Evolutionary conservation across 2,329 filamentous ascomycete genomes (phyloP).

Genomic region (Cercospora zeae-maydis): DNA sequence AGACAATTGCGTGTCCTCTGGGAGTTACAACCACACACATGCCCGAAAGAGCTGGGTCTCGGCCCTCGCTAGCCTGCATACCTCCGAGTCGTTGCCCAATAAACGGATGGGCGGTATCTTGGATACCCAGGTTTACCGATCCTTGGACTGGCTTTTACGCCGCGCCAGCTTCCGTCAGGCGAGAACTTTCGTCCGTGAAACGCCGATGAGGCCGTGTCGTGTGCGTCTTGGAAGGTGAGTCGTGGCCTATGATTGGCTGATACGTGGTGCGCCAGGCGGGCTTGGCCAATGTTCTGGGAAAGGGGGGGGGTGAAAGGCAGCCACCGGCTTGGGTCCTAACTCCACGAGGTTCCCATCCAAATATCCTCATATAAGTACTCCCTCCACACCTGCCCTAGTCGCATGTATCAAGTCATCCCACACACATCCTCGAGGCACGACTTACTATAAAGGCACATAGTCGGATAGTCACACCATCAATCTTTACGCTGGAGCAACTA

Average conservation of each 20-base stretch:
- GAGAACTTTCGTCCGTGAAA: constrained; percentile 1
- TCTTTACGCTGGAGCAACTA: constrained; percentile 14
- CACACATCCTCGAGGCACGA: not conserved
- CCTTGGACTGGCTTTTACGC: not conserved
- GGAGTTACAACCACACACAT: not conserved
- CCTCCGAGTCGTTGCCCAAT: not conserved
- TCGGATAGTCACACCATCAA: not conserved
- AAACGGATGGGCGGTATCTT: not conserved
- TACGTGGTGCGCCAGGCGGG: not conserved
- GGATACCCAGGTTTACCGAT: not conserved
- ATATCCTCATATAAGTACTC: constrained; percentile 1
- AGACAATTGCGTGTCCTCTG: not conserved
- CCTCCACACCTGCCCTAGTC: not conserved
- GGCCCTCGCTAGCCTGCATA: not conserved
- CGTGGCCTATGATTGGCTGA: not conserved
- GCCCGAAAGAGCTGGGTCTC: not conserved
- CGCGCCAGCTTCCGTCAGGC: not conserved
- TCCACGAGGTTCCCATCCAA: constrained; percentile 5
- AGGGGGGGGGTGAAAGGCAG: too few species aligned
- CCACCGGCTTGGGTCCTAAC: constrained; percentile 4
- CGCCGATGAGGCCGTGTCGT: not conserved
- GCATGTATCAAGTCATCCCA: not conserved
- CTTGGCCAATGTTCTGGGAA: constrained; percentile 8
- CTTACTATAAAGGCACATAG: constrained; percentile 4
- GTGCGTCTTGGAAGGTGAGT: too few species aligned